phyloP scores from a whole-genome alignment of 352 stramenopile species.

The Phytophthora ohioensis region DNA sequence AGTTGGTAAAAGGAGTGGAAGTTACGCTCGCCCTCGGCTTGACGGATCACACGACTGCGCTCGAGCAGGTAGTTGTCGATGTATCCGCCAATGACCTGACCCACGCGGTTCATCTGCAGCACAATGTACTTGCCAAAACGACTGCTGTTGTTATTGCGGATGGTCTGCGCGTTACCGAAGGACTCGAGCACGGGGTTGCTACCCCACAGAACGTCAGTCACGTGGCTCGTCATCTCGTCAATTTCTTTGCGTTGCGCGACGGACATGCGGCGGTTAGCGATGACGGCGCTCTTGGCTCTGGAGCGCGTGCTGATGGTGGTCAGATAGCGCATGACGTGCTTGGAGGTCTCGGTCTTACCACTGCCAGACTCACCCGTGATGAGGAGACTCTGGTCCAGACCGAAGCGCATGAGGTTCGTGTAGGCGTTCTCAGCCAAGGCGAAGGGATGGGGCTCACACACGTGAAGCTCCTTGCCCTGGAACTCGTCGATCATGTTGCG shows the following conservation, averaged over 20 bases:
- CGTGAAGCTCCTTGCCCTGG: slow-evolving; percentile 82
- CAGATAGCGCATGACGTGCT: slow-evolving; percentile 96
- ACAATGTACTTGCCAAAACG: slow-evolving; percentile 91
- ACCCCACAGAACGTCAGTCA: slow-evolving; percentile 81
- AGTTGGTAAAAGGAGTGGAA: slow-evolving; percentile 96
- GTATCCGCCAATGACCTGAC: slow-evolving; percentile 83
- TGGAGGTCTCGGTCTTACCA: slow-evolving; percentile 97
- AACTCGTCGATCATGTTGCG: slow-evolving; percentile 81
- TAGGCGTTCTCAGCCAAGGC: slow-evolving; percentile 90
- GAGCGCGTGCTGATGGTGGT: slow-evolving; percentile 84
- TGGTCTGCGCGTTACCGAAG: slow-evolving; percentile 89
- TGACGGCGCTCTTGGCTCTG: slow-evolving; percentile 71
- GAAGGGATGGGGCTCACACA: slow-evolving; percentile 87
- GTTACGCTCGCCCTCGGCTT: slow-evolving; percentile 91
- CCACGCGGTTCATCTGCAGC: slow-evolving; percentile 85
- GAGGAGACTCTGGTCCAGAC: slow-evolving; percentile 85
- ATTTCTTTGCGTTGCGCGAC: slow-evolving; percentile 76
- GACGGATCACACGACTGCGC: slow-evolving; percentile 89
- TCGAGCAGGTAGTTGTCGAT: slow-evolving; percentile 94
- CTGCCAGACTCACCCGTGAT: slow-evolving; percentile 89
- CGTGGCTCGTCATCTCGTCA: slow-evolving; percentile 74
- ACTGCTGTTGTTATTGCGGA: slow-evolving; percentile 89
- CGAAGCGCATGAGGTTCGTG: slow-evolving; percentile 90
- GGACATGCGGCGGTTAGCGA: slow-evolving; percentile 83
- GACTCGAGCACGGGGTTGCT: slow-evolving; percentile 87